Conservation (phyloP, 2,329 filamentous ascomycete genomes). For the Arachnomyces sp. region DNA sequence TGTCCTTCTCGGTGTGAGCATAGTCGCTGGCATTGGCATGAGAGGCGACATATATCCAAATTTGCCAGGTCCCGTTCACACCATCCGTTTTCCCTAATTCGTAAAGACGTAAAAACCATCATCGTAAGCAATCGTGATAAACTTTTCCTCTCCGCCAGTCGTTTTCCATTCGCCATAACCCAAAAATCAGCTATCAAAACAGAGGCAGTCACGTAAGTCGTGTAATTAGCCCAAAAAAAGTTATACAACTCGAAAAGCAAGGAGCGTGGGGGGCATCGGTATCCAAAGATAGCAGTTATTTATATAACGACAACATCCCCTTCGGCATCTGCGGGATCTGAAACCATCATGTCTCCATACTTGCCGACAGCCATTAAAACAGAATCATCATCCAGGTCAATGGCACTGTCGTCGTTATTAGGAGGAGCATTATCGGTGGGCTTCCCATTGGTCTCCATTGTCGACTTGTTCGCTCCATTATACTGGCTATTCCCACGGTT, state of each 20-base stretch:
- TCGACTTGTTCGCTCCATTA: conserved; percentile 31
- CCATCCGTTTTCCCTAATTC: no score
- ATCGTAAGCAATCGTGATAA: no score
- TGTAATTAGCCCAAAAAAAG: conserved; percentile 1
- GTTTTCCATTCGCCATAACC: no score
- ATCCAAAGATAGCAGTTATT: conserved; percentile 6
- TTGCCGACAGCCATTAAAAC: conserved; percentile 36
- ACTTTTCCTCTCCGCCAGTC: no score
- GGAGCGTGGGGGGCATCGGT: neutral
- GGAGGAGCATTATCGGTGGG: conserved; percentile 23
- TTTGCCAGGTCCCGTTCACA: no score
- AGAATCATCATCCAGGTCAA: conserved; percentile 52
- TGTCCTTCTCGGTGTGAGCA: no score
- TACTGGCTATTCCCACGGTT: conserved; percentile 17
- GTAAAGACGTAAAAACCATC: no score
- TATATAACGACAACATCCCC: conserved; percentile 41
- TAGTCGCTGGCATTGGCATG: no score
- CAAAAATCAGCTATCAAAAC: no score
- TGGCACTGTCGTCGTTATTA: conserved; percentile 63
- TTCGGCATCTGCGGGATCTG: conserved; percentile 38
- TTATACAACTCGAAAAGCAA: conserved; percentile 1
- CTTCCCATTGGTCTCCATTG: conserved; percentile 38
- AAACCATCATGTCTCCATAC: conserved; percentile 40
- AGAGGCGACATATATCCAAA: no score
- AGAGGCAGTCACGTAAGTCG: no score